Conservation (phyloP, 2,329 filamentous ascomycete genomes). For the Grosmannia penicillata region DNA sequence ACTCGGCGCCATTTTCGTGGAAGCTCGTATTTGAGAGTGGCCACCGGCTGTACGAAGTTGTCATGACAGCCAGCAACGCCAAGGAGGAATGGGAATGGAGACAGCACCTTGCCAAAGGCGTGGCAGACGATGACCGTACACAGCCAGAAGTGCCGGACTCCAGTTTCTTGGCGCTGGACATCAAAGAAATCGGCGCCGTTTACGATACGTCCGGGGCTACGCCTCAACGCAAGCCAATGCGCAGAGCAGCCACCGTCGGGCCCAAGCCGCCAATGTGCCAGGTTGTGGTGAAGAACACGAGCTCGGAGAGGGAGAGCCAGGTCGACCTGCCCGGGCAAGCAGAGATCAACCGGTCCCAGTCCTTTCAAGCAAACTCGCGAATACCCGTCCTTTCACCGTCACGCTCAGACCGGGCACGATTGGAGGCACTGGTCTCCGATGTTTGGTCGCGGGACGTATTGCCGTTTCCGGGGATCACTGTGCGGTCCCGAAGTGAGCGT, state of each 20-base stretch:
- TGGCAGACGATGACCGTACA: conserved; percentile 32
- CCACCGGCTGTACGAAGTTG: conserved; percentile 65
- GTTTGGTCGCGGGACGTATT: conserved; percentile 73
- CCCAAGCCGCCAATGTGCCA: conserved; percentile 54
- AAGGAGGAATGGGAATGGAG: conserved; percentile 74
- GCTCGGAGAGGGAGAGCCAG: conserved; percentile 41
- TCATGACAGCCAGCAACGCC: conserved; percentile 73
- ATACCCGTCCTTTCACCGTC: conserved; percentile 60
- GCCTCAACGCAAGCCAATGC: conserved; percentile 60
- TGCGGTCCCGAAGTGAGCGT: conserved; percentile 49
- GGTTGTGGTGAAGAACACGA: conserved; percentile 78
- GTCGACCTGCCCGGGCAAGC: conserved; percentile 26
- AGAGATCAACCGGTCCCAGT: conserved; percentile 64
- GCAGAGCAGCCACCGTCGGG: conserved; percentile 61
- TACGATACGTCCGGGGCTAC: too few species aligned
- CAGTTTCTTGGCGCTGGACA: conserved; percentile 51
- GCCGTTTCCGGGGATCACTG: conserved; percentile 70
- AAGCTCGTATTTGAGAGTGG: conserved; percentile 74
- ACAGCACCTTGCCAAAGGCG: conserved; percentile 41
- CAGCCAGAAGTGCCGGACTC: conserved; percentile 34
- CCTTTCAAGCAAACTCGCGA: conserved; percentile 50
- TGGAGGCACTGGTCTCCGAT: conserved; percentile 61
- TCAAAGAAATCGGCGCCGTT: conserved; percentile 60
- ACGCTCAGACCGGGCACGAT: conserved; percentile 57
- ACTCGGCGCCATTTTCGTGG: conserved; percentile 79